phyloP scores from a whole-genome alignment of 2,329 filamentous ascomycete species.

The Penicillium sp. region DNA sequence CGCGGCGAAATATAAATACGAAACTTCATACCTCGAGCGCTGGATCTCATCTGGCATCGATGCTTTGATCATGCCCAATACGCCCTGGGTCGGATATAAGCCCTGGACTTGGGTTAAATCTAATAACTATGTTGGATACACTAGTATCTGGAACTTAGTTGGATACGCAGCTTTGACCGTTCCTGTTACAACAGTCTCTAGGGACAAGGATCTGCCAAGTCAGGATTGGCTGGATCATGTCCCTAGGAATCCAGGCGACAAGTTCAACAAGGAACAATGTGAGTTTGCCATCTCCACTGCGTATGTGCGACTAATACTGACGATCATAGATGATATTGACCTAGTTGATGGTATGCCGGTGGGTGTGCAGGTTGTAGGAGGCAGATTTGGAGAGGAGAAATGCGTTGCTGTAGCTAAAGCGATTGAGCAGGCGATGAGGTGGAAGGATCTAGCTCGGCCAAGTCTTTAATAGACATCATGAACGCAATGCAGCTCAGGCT shows the following conservation, averaged over 20 bases:
- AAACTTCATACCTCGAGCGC: conserved; percentile 28
- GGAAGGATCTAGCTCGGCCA: background rate
- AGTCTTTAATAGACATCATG: conserved; percentile 4
- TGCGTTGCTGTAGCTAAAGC: conserved; percentile 34
- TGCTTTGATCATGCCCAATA: conserved; percentile 34
- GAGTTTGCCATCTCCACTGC: conserved; percentile 3
- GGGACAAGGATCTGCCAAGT: conserved; percentile 29
- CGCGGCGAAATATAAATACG: conserved; percentile 30
- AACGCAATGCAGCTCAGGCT: no score
- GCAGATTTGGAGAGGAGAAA: conserved; percentile 36
- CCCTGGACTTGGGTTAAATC: conserved; percentile 35
- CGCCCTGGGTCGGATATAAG: conserved; percentile 33
- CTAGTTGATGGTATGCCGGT: conserved; percentile 36
- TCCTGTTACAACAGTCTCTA: conserved; percentile 29
- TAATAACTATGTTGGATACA: conserved; percentile 37
- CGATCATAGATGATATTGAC: conserved; percentile 29
- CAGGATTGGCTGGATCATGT: conserved; percentile 32
- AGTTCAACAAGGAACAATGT: conserved; percentile 36
- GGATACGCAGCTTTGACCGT: conserved; percentile 34
- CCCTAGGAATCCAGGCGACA: conserved; percentile 33
- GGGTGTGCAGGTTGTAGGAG: conserved; percentile 34
- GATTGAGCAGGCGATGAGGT: conserved; percentile 26
- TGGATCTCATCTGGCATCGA: conserved; percentile 33
- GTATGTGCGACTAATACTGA: background rate
- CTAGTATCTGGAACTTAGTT: conserved; percentile 37